These are phyloP conservation scores for Cucumis melo DNA, from an alignment of 306 rosid genomes.

Conservation along the genomic window DNA sequence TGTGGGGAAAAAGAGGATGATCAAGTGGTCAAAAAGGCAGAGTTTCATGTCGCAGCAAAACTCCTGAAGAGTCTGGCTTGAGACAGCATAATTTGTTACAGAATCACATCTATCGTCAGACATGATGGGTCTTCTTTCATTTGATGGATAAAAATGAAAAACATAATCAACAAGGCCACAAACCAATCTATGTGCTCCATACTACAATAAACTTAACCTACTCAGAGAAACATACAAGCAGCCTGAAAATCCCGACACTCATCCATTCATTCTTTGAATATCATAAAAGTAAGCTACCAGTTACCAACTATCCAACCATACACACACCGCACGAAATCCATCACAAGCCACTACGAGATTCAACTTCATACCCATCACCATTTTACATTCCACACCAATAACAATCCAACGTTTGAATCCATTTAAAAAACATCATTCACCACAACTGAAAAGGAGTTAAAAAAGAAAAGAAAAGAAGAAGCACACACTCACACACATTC, in stretches of 20 bases:
- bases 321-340: not conserved
- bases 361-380: not conserved
- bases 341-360: not conserved
- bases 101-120: not conserved
- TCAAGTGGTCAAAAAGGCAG: not conserved
- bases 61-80: not conserved
- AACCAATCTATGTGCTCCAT: not conserved
- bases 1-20: not conserved
- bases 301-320: not conserved
- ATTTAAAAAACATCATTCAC: slow-evolving; percentile 16
- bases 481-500: not conserved
- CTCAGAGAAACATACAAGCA: not conserved
- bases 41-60: not conserved
- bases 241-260: not conserved
- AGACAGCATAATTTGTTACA: not conserved
- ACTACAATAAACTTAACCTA: not conserved
- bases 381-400: not conserved
- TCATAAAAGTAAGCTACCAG: not conserved
- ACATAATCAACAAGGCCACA: not conserved
- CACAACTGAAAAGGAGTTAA: not conserved
- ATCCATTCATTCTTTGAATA: not conserved
- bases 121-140: not conserved
- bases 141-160: not conserved
- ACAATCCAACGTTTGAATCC: slow-evolving; percentile 9
- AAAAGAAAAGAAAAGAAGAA: too few relatives aligned